phyloP scores from a whole-genome alignment of 176 grass and related monocot species.

The Coix lacrymajobi region DNA sequence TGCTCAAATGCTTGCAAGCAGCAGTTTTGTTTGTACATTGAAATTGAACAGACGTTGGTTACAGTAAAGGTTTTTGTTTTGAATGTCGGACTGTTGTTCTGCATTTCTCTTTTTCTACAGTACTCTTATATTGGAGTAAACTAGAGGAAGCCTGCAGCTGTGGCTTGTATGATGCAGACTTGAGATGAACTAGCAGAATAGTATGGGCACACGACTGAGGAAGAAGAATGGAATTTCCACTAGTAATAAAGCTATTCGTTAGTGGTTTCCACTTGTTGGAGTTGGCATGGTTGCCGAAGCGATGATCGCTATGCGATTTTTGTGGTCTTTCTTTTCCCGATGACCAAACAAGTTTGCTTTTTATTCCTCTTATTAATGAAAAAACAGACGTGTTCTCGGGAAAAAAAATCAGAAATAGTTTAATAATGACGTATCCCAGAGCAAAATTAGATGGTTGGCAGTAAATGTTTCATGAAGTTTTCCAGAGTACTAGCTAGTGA shows the following conservation, averaged over 20 bases:
- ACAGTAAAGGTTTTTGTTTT: not conserved
- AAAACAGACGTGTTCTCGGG: too few relatives aligned
- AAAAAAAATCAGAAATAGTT: not conserved
- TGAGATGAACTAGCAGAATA: slow-evolving; percentile 3
- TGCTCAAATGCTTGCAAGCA: not conserved
- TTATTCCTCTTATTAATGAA: too few relatives aligned
- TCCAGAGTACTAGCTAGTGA: not conserved
- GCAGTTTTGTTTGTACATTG: not conserved
- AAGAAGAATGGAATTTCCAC: slow-evolving; percentile 6
- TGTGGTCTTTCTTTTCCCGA: not conserved
- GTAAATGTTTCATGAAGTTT: not conserved
- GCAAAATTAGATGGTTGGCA: not conserved
- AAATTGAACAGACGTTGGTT: not conserved
- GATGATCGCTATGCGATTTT: not conserved
- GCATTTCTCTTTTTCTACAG: not conserved
- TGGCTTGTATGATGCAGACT: not conserved
- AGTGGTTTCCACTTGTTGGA: slow-evolving; percentile 29
- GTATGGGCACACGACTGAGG: not conserved
- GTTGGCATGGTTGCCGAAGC: not conserved
- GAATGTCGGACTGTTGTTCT: not conserved
- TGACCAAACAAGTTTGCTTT: not conserved
- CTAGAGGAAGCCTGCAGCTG: not conserved
- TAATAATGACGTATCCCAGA: not conserved
- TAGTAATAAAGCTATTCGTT: slow-evolving; percentile 20
- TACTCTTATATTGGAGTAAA: not conserved